Base-by-base conservation (phyloP, 1,139 yeast species). In the Zygosaccharomyces sapae region DNA sequence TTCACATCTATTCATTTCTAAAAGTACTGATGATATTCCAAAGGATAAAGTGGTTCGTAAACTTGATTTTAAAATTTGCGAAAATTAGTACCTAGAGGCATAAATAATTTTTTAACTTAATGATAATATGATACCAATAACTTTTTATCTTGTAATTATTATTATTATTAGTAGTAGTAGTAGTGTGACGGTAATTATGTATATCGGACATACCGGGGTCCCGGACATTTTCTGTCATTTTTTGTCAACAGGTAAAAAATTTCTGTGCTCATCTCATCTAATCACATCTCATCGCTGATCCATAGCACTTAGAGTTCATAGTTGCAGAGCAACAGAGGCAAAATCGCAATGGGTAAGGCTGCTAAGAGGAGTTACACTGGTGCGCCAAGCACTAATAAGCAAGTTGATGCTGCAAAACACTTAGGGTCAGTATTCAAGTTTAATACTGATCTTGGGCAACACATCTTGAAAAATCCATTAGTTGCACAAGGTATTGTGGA, bases 401-500 rank as follows among this genome's bases (percentile, higher is more conserved):
- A 69, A 57, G 87, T 75, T 38, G 77, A 83, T 7, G 84, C 86
- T 8, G 86, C 82, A 47, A 81, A 81, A 61, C 84, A 80, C 62
- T 69, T 83, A 67, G 83, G 83, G 65, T 82, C 94, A 1, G 97
- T 89, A 38, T 90, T 90, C 77, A 90, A 89, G 63, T 90, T 92
- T 80, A 94, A 92, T 70, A 92, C 97, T 30, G 94, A 87, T 62
- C 76, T 92, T 50, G 99, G 99, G 54, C 99, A 92, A 72, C 99
- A 92, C 74, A 89, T 92, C 58, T 76, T 92, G 64, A 92, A 92
- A 64, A 92, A 92, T 66, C 99, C 99, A 1, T 74, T 89, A 45
- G 95, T 94, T 29, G 97, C 98, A 2, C 97, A 92, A 67, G 97
- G 97, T 9, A 92, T 92, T 62, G 98, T 92, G 31, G 98, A 92